Evolutionary conservation across 2,329 filamentous ascomycete genomes (phyloP).

Genomic region (Apiospora kogelbergensis): DNA sequence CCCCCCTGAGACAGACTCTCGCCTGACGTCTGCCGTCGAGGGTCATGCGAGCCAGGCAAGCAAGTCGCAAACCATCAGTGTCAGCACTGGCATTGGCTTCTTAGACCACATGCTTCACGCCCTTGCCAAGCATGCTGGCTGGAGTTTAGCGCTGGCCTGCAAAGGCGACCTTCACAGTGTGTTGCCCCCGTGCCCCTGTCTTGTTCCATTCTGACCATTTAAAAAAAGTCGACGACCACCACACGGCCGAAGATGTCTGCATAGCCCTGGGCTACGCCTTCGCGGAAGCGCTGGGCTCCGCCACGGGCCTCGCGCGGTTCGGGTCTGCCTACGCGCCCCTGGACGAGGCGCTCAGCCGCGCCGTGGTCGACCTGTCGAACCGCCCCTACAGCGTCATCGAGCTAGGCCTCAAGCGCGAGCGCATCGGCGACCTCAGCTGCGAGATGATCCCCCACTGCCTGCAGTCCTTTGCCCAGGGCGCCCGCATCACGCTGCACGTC

Average conservation of each 20-base stretch:
- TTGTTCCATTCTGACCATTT: neutral
- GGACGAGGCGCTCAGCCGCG: constrained; percentile 90
- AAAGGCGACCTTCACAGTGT: constrained; percentile 88
- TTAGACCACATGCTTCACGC: constrained; percentile 99
- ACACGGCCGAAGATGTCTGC: constrained; percentile 94
- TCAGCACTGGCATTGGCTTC: constrained; percentile 95
- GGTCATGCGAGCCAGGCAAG: constrained; percentile 83
- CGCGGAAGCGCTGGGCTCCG: constrained; percentile 73
- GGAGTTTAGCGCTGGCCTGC: constrained; percentile 82
- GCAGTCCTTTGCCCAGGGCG: constrained; percentile 89
- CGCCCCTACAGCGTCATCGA: constrained; percentile 84
- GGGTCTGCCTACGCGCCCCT: constrained; percentile 90
- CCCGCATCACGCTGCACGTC: constrained; percentile 90
- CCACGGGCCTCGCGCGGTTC: constrained; percentile 83
- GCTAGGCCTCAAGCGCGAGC: constrained; percentile 83
- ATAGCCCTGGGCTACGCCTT: constrained; percentile 88
- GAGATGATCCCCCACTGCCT: constrained; percentile 98
- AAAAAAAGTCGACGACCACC: constrained; percentile 86
- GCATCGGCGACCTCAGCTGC: constrained; percentile 86
- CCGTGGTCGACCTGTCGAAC: constrained; percentile 93
- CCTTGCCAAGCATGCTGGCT: constrained; percentile 91
- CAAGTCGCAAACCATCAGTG: constrained; percentile 79
- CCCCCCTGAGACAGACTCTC: constrained; percentile 61
- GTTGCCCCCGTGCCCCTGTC: constrained; percentile 30
- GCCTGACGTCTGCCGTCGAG: constrained; percentile 51